Base-by-base conservation (phyloP, 1,284 basidiomycete species). In the Pterula multifida region DNA sequence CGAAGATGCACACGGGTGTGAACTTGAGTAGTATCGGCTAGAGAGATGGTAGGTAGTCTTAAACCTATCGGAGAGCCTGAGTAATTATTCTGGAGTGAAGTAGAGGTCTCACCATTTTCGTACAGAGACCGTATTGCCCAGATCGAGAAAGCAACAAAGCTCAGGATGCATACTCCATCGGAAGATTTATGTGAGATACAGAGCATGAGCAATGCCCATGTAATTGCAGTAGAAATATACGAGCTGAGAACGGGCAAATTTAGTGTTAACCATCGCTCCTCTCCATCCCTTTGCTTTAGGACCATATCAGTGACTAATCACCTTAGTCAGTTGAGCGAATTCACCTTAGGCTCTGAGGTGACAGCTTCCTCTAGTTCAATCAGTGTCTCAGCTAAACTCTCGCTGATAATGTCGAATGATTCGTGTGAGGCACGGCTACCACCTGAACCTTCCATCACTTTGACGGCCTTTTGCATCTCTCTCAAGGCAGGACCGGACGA, bases 401-500 rank as follows among this genome's bases (percentile, higher is more conserved):
- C 39, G 17, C 39, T 9, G 6, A 42, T 42, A 4, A 42, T 42
- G 39, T 42, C 19, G 17, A 42, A 42, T 17, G 39, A 42, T 9
- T 42, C 39, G 39, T 42, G 39, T 17, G 39, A 42, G n/a, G 39
- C 39, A 19, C 39, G 39, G 17, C 39, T 42, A 42, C 39, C 39
- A 19, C 39, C 39, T 4, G 6, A 22, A 19, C 39, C 39, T 19
- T 42, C 39, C 39, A 42, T 42, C 9, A 17, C 39, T 19, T 19
- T 42, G 6, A 42, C 21, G 19, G 39, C 39, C 17, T 17, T n/a
- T 4, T 17, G 39, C 39, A 42, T 42, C 17, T 42, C 39, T 42
- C 39, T 42, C 4, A 42, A 17, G 17, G 39, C 39, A 4, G 39
- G 39, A 6, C 39, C 39, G 9, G 39, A 42, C 6, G 39, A 42